Evolutionary conservation across 441 rosid genomes (phyloP).

Genomic region (Erysimum pusillum): DNA sequence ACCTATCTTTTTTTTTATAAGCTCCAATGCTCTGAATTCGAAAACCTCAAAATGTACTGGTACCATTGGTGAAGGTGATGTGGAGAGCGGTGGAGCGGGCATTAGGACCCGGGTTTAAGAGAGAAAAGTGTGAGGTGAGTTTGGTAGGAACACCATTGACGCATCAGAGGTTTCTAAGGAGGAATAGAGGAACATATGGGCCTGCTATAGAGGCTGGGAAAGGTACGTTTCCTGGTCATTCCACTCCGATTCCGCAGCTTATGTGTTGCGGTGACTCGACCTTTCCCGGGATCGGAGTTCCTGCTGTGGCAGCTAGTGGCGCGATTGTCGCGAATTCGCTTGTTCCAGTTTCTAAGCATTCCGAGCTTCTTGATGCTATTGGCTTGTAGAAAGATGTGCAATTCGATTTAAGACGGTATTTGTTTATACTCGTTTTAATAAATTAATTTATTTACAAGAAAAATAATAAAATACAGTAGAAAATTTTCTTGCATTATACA

Average conservation of each 20-base stretch:
- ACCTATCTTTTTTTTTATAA: neutral
- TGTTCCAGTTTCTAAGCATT: conserved; percentile 58
- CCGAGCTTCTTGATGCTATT: conserved; percentile 63
- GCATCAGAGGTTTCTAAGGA: conserved; percentile 78
- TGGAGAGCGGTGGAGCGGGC: conserved; percentile 92
- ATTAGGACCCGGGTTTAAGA: conserved; percentile 74
- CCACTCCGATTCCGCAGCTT: conserved; percentile 82
- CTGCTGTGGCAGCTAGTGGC: conserved; percentile 95
- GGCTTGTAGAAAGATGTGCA: conserved; percentile 47
- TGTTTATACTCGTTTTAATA: too few species aligned
- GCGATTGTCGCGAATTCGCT: conserved; percentile 72
- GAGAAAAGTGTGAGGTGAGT: conserved; percentile 84
- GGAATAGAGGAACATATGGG: conserved; percentile 87
- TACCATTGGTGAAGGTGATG: conserved; percentile 61
- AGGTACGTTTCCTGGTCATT: conserved; percentile 81
- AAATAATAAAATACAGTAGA: too few species aligned
- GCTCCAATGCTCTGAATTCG: neutral
- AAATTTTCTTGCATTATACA: too few species aligned
- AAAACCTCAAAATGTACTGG: conserved; percentile 2
- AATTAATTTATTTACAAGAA: too few species aligned
- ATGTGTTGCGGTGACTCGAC: conserved; percentile 94
- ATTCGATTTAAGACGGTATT: too few species aligned
- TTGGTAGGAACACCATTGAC: conserved; percentile 91
- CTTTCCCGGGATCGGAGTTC: conserved; percentile 93
- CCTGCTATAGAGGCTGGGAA: conserved; percentile 90